Evolutionary conservation across 23 red algal species (phyloP).

Genomic region (Gracilaria domingensis): DNA sequence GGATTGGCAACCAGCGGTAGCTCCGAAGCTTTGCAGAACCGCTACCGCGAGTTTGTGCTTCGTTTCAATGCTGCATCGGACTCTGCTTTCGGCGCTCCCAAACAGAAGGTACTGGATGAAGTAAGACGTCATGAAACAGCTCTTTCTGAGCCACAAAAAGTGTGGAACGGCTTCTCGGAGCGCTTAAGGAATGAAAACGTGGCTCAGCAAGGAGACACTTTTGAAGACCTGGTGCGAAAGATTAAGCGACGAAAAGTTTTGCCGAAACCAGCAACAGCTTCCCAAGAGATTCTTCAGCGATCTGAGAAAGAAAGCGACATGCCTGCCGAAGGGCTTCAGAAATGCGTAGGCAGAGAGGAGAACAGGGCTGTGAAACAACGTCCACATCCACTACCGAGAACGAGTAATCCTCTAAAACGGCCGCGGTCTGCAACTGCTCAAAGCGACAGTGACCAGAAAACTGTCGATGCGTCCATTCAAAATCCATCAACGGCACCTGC

Average conservation of each 20-base stretch:
- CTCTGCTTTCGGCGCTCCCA: constrained; percentile 14
- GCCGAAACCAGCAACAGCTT: background rate
- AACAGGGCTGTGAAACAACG: background rate
- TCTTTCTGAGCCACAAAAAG: background rate
- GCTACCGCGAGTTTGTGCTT: constrained; percentile 44
- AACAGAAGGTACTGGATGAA: background rate
- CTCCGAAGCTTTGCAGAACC: background rate
- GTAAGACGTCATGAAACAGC: constrained; percentile 25
- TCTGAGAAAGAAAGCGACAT: background rate
- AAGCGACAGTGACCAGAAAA: background rate
- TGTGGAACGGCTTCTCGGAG: constrained; percentile 6
- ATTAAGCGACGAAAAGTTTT: constrained; percentile 7
- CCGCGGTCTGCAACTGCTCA: constrained; percentile 9
- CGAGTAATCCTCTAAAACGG: background rate
- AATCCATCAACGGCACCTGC: background rate
- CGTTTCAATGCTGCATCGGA: constrained; percentile 48
- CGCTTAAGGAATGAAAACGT: background rate
- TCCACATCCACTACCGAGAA: background rate
- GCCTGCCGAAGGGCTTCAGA: background rate
- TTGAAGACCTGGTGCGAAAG: constrained; percentile 46
- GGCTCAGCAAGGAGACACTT: constrained; percentile 25
- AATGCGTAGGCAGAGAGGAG: background rate
- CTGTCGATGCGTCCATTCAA: background rate
- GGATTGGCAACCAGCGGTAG: constrained; percentile 17
- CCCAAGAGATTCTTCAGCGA: background rate